These are phyloP conservation scores for Coelastrella sp. DNA, from an alignment of 139 green algal species.

Conservation along the genomic window DNA sequence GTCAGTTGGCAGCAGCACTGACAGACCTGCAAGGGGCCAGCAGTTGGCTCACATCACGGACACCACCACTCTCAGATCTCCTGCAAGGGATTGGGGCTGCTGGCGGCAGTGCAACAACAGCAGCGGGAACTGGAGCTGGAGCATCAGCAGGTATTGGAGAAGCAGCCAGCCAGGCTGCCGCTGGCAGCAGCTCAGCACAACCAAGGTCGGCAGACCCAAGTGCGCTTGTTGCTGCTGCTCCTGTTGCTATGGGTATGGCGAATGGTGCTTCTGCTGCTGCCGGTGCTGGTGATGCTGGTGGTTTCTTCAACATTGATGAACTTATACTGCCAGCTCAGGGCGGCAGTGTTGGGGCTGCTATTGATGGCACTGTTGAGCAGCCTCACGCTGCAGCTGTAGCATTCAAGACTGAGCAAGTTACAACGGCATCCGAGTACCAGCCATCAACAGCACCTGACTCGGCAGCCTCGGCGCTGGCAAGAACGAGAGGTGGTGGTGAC, in stretches of 20 bases:
- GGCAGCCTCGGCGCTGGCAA: background rate
- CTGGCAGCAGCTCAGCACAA: background rate
- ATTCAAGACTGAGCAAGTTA: background rate
- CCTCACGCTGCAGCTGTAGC: constrained; percentile 6
- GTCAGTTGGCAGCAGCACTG: constrained; percentile 19
- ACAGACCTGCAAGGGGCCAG: background rate
- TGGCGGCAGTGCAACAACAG: background rate
- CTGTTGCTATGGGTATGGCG: background rate
- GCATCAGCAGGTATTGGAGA: background rate
- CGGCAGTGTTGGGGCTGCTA: background rate
- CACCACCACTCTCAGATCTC: constrained; percentile 23
- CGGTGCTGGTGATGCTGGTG: background rate
- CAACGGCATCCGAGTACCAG: background rate
- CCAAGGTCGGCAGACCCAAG: background rate
- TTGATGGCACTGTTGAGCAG: background rate
- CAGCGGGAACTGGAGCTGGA: background rate
- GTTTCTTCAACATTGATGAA: constrained; percentile 34
- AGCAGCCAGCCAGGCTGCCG: background rate
- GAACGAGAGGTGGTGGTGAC: background rate
- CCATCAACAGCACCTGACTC: background rate
- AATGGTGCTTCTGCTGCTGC: background rate
- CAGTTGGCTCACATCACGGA: constrained; percentile 15
- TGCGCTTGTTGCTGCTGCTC: background rate
- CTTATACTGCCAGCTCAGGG: background rate
- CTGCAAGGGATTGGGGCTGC: background rate